phyloP scores from a whole-genome alignment of 2,329 filamentous ascomycete species.

The Dothideomycetes sp. region DNA sequence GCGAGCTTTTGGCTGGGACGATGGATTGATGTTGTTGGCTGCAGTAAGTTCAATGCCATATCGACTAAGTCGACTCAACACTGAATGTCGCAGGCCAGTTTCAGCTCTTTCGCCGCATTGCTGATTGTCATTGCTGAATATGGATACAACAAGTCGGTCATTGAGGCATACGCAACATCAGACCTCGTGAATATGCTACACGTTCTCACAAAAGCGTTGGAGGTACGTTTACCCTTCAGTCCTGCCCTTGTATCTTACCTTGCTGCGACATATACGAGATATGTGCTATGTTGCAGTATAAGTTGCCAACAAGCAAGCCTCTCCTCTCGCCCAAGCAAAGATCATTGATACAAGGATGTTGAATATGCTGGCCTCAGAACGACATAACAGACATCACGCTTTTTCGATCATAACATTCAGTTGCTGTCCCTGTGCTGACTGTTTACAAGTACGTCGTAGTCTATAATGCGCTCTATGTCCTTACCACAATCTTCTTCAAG shows the following conservation, averaged over 20 bases:
- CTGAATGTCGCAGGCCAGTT: background rate
- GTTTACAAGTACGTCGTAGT: conserved; percentile 1
- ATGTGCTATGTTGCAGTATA: no score
- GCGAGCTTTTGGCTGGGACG: conserved; percentile 15
- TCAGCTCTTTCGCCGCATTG: background rate
- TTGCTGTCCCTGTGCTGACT: background rate
- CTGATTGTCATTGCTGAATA: background rate
- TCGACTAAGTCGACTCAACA: background rate
- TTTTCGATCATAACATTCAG: background rate
- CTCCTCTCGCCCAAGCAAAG: no score
- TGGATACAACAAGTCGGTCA: background rate
- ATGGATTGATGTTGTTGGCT: conserved; percentile 9
- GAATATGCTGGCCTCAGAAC: no score
- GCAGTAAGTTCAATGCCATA: conserved; percentile 1
- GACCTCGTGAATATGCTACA: background rate
- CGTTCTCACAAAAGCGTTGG: conserved; percentile 3
- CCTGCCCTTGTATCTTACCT: no score
- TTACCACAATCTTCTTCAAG: conserved; percentile 15
- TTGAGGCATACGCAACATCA: background rate
- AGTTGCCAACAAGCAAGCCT: no score
- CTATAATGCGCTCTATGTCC: conserved; percentile 10
- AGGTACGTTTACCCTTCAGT: conserved; percentile 1
- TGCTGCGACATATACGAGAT: no score
- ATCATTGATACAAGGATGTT: no score
- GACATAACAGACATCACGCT: no score